Evolutionary conservation across 2,329 filamentous ascomycete species (phyloP).

Genomic region (Alternaria sp.): DNA sequence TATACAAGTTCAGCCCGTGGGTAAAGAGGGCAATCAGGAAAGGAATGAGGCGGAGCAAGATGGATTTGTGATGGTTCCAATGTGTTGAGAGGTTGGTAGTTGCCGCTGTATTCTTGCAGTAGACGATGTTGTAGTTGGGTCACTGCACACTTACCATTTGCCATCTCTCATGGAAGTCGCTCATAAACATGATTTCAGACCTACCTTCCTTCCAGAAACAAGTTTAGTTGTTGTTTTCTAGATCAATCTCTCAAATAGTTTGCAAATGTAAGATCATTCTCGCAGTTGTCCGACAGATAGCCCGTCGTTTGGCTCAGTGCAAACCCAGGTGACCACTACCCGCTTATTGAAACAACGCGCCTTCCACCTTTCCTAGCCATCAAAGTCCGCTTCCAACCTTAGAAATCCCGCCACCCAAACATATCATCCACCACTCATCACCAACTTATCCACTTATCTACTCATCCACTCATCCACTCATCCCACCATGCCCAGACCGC

Average conservation of each 20-base stretch:
- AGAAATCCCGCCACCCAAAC: neutral
- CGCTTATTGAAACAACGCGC: neutral
- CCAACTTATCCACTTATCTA: neutral
- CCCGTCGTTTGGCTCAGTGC: neutral
- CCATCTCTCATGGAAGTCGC: neutral
- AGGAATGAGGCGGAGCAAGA: rapidly evolving
- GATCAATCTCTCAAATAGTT: neutral
- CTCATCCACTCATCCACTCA: neutral
- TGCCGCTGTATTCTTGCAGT: neutral
- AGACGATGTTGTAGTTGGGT: neutral
- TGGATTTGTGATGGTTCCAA: neutral
- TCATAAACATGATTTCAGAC: neutral
- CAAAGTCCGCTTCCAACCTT: neutral
- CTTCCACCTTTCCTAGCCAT: neutral
- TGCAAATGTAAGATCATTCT: neutral
- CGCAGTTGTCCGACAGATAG: neutral
- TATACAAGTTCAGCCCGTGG: neutral
- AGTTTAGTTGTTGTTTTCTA: neutral
- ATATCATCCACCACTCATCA: neutral
- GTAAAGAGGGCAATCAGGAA: rapidly evolving
- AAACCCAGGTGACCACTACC: neutral
- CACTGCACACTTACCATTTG: neutral
- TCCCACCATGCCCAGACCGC: neutral
- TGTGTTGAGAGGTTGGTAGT: neutral
- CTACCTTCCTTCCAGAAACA: neutral